Conservation (phyloP, 2,329 filamentous ascomycete genomes). For the Fusarium drepaniforme region DNA sequence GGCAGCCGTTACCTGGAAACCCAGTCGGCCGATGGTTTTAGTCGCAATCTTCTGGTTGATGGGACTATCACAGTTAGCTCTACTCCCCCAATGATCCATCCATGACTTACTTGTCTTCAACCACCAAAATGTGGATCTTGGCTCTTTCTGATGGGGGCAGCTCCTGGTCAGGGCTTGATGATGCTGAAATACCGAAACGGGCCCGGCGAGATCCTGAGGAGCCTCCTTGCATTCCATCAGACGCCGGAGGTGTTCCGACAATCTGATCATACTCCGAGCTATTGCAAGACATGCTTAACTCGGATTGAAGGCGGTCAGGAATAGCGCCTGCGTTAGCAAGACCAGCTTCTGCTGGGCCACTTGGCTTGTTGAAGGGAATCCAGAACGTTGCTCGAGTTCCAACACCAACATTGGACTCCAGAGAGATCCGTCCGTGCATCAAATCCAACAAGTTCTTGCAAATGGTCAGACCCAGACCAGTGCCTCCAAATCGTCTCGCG, state of each 20-base stretch:
- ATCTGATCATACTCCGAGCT: constrained; percentile 72
- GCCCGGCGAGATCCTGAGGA: constrained; percentile 46
- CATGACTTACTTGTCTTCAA: constrained; percentile 81
- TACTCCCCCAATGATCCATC: not conserved
- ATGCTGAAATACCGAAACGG: constrained; percentile 49
- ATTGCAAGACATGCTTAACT: constrained; percentile 74
- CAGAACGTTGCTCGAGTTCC: constrained; percentile 83
- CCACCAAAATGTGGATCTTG: constrained; percentile 78
- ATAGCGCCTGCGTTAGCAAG: constrained; percentile 73
- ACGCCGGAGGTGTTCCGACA: constrained; percentile 54
- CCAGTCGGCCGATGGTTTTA: constrained; percentile 79
- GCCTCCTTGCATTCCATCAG: constrained; percentile 41
- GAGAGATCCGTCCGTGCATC: constrained; percentile 81
- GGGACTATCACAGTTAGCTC: constrained; percentile 54
- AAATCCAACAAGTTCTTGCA: constrained; percentile 84
- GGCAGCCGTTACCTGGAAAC: constrained; percentile 77
- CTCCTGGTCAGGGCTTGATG: constrained; percentile 58
- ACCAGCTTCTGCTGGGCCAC: constrained; percentile 59
- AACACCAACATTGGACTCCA: constrained; percentile 74
- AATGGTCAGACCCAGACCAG: constrained; percentile 82
- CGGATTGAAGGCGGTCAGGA: constrained; percentile 75
- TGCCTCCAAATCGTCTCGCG: constrained; percentile 82
- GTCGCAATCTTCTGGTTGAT: constrained; percentile 83
- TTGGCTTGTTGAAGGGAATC: constrained; percentile 81
- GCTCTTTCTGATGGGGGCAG: constrained; percentile 69